Conservation (phyloP, 345 rosid genomes). For the Rhodamnia rubescens region DNA sequence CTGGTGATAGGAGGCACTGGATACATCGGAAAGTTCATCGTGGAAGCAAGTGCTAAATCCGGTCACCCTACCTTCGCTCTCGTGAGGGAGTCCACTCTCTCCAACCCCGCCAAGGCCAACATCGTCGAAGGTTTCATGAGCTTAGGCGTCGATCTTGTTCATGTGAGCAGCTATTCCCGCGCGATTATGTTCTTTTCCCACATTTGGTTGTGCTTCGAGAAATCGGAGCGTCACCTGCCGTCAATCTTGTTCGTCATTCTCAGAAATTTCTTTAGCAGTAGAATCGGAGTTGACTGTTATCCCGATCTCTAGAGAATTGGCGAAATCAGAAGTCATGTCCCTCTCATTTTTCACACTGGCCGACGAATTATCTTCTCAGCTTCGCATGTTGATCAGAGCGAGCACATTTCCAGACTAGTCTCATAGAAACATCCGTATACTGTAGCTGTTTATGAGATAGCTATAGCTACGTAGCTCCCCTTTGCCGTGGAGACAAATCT, state of each 20-base stretch:
- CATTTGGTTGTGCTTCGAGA: neutral
- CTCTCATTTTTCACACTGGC: neutral
- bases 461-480: neutral
- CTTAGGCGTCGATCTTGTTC: slow-evolving; percentile 1
- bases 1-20: slow-evolving; percentile 9
- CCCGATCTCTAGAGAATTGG: neutral
- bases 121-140: neutral
- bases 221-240: neutral
- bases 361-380: neutral
- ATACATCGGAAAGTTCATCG: slow-evolving; percentile 3
- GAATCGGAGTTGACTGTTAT: neutral
- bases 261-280: neutral
- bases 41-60: neutral
- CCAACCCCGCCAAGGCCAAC: neutral
- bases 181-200: neutral
- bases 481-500: neutral
- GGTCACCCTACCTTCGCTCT: slow-evolving; percentile 2
- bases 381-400: neutral
- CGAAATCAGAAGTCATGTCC: too few relatives aligned
- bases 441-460: neutral
- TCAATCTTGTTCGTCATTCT: neutral
- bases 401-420: neutral
- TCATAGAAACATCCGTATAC: neutral
- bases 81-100: slow-evolving; percentile 2
- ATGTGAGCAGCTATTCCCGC: neutral